Percentiles rank a stretch among this genome's conserved stretches.
phyloP scores from a whole-genome alignment of 225 moss, liverwort and hornwort genomes.

The Bryoerythrophyllum caledonicum region DNA sequence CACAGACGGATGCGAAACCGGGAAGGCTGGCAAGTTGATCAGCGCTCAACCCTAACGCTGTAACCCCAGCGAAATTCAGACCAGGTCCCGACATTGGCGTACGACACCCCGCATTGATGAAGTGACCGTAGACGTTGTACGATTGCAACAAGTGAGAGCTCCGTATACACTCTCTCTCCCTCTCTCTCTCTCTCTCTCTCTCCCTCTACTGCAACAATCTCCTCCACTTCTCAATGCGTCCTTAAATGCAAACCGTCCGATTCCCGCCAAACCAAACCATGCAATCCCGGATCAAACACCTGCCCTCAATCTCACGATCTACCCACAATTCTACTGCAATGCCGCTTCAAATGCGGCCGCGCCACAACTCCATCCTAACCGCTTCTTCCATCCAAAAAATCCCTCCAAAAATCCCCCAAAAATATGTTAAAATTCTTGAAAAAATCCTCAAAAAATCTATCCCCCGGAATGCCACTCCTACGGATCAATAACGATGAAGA shows the following conservation, averaged over 20 bases:
- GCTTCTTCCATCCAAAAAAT: background rate
- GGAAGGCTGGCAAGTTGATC: background rate
- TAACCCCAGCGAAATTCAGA: background rate
- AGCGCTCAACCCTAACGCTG: slow-evolving; percentile 7
- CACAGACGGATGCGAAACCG: background rate
- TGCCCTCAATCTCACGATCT: background rate
- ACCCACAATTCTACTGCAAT: background rate
- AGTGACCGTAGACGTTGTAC: background rate
- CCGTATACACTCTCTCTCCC: background rate
- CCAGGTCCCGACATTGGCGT: background rate
- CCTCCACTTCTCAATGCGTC: background rate
- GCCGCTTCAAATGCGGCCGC: background rate
- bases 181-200: too few species aligned
- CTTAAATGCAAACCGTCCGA: slow-evolving; percentile 9
- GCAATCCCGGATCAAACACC: too few species aligned
- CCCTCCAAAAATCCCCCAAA: background rate
- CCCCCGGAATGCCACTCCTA: background rate
- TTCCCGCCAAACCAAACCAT: background rate
- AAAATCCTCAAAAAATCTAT: background rate
- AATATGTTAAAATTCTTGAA: background rate
- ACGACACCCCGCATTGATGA: slow-evolving; percentile 17
- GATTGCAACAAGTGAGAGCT: background rate
- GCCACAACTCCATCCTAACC: background rate
- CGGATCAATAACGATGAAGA: background rate
- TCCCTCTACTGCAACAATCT: too few species aligned